Evolutionary conservation across 495 filamentous ascomycete genomes (phyloP).

Genomic region (Lasiosphaeria miniovina): DNA sequence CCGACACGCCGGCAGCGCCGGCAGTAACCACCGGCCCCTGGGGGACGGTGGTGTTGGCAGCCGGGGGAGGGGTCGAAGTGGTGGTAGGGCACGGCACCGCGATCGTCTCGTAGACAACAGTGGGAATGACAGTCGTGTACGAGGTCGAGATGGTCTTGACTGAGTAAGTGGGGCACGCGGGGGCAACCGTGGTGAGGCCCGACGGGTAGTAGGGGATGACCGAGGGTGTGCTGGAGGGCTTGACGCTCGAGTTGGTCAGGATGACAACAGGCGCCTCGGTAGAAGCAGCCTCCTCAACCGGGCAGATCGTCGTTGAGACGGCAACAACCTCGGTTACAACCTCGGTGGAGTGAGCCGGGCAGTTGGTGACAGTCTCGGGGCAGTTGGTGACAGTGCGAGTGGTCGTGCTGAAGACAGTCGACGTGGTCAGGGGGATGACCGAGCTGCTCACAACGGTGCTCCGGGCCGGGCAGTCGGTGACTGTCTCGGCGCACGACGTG

Average conservation of each 20-base stretch:
- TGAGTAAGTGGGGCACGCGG: constrained; percentile 33
- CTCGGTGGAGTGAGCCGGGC: constrained; percentile 51
- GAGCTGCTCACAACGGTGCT: constrained; percentile 40
- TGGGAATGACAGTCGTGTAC: constrained; percentile 50
- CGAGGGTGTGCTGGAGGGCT: constrained; percentile 30
- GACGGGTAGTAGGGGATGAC: constrained; percentile 8
- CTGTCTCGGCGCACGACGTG: constrained; percentile 50
- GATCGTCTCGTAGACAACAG: constrained; percentile 53
- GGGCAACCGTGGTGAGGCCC: constrained; percentile 26
- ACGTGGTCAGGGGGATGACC: constrained; percentile 38
- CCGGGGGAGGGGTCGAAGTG: constrained; percentile 26
- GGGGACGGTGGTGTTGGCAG: constrained; percentile 32
- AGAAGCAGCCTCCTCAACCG: constrained; percentile 22
- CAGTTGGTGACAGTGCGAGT: constrained; percentile 59
- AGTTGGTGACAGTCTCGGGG: constrained; percentile 56
- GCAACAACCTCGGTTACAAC: constrained; percentile 34
- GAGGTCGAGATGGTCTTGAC: constrained; percentile 42
- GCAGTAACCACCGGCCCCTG: constrained; percentile 41
- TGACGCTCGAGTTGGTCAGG: constrained; percentile 12
- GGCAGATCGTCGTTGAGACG: constrained; percentile 35
- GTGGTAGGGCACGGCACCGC: constrained; percentile 37
- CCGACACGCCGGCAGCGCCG: constrained; percentile 43
- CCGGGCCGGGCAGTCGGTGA: constrained; percentile 53
- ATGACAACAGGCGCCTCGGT: constrained; percentile 18
- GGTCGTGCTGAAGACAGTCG: constrained; percentile 51